Evolutionary conservation across 768 basidiomycete genomes (phyloP).

Genomic region (Pholiota microspora): DNA sequence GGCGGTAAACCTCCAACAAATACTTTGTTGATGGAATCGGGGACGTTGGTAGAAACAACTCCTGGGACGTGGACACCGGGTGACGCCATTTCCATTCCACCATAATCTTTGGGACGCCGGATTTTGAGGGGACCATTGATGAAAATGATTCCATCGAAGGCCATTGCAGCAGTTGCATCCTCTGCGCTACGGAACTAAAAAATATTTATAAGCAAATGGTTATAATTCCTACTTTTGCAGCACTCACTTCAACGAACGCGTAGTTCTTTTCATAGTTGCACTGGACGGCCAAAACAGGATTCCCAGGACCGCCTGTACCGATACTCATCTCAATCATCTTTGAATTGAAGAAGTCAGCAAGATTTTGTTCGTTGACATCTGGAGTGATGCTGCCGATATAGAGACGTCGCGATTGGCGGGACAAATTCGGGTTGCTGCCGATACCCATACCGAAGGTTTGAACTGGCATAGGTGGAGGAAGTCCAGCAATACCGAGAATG

Average conservation of each 20-base stretch:
- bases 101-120: slow-evolving; percentile 96
- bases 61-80: slow-evolving; percentile 86
- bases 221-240: neutral
- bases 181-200: slow-evolving; percentile 94
- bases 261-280: slow-evolving; percentile 99
- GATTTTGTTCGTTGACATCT: slow-evolving; percentile 89
- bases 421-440: slow-evolving; percentile 83
- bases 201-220: neutral
- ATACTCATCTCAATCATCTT: slow-evolving; percentile 94
- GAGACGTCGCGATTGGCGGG: slow-evolving; percentile 89
- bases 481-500: slow-evolving; percentile 76
- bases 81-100: slow-evolving; percentile 65
- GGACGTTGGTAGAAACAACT: slow-evolving; percentile 94
- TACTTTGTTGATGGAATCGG: slow-evolving; percentile 96
- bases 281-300: slow-evolving; percentile 90
- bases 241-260: slow-evolving; percentile 91
- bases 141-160: slow-evolving; percentile 96
- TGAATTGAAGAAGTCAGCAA: slow-evolving; percentile 91
- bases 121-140: slow-evolving; percentile 95
- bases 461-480: slow-evolving; percentile 81
- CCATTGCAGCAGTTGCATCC: slow-evolving; percentile 95
- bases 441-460: slow-evolving; percentile 86
- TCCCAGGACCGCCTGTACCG: slow-evolving; percentile 80
- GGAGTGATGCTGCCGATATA: slow-evolving; percentile 97
- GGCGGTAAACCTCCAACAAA: slow-evolving; percentile 95